Evolutionary conservation across 192 early-diverging fungal species (phyloP), one percentile per base, ranked within the genome.

Genomic region (Chytriomyces sp.): DNA sequence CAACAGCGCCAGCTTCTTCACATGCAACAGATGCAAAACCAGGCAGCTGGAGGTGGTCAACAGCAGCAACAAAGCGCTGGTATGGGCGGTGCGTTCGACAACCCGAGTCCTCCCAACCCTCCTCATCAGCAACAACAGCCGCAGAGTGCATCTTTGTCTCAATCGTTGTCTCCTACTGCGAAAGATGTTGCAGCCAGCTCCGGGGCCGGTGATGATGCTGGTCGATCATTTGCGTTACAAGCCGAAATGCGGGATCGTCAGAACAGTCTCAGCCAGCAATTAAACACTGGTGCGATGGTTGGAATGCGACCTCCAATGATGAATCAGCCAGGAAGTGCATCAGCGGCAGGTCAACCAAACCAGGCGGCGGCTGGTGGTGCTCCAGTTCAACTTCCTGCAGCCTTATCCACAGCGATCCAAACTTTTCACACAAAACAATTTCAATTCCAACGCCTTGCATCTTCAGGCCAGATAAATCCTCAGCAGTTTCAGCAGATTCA

Each of bases 401-500:
- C 20, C 18, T 50, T 70, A 11, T 47, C 50, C 20, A 23, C 16
- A 57, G 50, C 50, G 18, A 70, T 70, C 57, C 69, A 70, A 48
- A 59, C 20, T 26, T 70, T 70, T 16, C 69, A 70, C 53, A 35
- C n/a, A 7, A 70, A 70, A 57, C 69, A 70, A 26, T 50, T 59
- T 16, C 69, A 70, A 24, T 35, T 70, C 43, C 69, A 70, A 11
- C 26, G 66, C 11, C 16, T 67, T n/a, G 20, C 69, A 23, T 24
- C 20, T 13, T 13, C 20, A 6, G 23, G 28, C 26, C 69, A 70
- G 57, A 53, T 70, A 9, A 70, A 13, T 18, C 63, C 72, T n/a
- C 72, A 75, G 28, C 72, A 75, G 26, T 67, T 66, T 45, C 72
- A 75, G 18, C 61, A 68, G 2, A 68, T 75, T 43, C 72, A 75